Base-by-base conservation (phyloP, 2,329 filamentous ascomycete genomes). In the Talaromyces sp. region DNA sequence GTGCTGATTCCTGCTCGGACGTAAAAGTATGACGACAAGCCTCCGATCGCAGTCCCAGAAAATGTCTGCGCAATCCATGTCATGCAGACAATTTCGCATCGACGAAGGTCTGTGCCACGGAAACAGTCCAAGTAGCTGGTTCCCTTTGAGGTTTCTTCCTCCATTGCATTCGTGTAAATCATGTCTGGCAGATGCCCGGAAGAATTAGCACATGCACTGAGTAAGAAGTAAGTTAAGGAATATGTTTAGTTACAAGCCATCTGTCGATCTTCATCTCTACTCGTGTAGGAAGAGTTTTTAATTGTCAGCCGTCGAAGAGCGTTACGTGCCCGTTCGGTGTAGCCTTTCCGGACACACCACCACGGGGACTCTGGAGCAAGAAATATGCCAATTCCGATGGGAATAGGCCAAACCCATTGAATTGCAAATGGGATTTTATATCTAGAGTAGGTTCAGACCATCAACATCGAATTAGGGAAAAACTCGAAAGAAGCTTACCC, bases 51-150 rank as follows among this genome's bases (percentile, higher is more conserved):
- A 0, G 66, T 65, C 1, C 72, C 71, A 52, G 69, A 72, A 0
- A 76, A 63, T 17, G 64, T 68, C 60, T 77, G 75, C 3, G 70
- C 68, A 3, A 70, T 63, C 72, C 73, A 79, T 22, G 68, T 68
- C 36, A 72, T 66, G 64, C 69, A 75, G 15, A 71, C 72, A 27
- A 80, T 77, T 61, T 79, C 77, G 3, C 77, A 80, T 2, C 78
- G 73, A 1, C 78, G 74, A 11, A 70, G 65, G 28, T 75, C 66
- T 27, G 55, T 66, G 4, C 71, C 69, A 30, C 65, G 65, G 62
- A 73, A 72, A 61, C 71, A 73, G 55, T 74, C 69, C 13, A 66
- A 36, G 49, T 72, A 74, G 15, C 58, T 63, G 5, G 66, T 67
- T 2, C 67, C 67, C 1, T 54, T 58, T 4, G 65, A 61, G 1